Evolutionary conservation across 148 eudicot genomes (phyloP), one percentile per base, ranked within the genome.

Genomic region (Camellia granthamiana): DNA sequence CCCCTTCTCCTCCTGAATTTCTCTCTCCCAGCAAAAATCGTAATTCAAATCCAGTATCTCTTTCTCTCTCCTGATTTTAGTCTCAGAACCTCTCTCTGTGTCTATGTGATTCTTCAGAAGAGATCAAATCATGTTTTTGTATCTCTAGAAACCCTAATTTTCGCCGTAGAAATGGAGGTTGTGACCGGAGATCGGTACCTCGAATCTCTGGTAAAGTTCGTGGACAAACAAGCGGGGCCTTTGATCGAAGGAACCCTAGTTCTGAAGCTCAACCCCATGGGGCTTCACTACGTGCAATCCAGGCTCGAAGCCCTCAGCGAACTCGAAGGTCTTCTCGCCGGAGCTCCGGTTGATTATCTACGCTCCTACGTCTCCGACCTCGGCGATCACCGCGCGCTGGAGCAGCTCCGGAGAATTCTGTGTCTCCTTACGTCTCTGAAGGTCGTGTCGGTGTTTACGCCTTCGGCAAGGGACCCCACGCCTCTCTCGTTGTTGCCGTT

Each of bases 291-390:
- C 75, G 97, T 95, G 9, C 94, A 92, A 60, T 92, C 97, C 5
- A 85, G 97, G 74, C 81, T 95, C 6, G 99, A 95, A 63, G 92
- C 99, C 7, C 82, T 95, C 30, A 77, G 78, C 68, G 99, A 95
- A 86, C 88, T 95, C 3, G 99, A 95, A 83, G 78, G 85, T 46
- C 84, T 95, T 11, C 88, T 91, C 11, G 79, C 91, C 12, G 94
- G 97, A 12, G 99, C 99, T 56, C 99, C 99, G 12, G 97, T 95
- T 0, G 99, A 95, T 74, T 93, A 95, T 68, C 88, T 95, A 43
- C 92, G 99, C 6, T 97, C 99, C 7, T 95, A 95, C 71, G 90
- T 95, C 3, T 93, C 93, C 3, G 97, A 95, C 81, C 90, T 95
- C 71, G 99, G 97, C 0, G 99, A 95, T 75, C 97, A 95, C 76